phyloP scores from a whole-genome alignment of 495 filamentous ascomycete species.

The Neurospora africana region DNA sequence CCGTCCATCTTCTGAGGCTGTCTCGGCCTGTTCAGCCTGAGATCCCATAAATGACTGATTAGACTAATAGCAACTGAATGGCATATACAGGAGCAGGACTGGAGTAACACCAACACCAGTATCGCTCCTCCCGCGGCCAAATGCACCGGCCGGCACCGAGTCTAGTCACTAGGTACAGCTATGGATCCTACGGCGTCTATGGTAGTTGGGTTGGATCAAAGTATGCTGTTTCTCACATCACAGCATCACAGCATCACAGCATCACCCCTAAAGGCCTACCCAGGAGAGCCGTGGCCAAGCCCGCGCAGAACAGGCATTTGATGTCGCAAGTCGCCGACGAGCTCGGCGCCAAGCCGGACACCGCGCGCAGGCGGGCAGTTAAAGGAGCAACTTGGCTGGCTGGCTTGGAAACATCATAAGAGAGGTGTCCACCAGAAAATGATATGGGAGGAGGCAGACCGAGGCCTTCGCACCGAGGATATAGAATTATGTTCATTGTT shows the following conservation, averaged over 20 bases:
- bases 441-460: no score
- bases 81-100: background rate
- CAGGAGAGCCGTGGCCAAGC: background rate
- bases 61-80: background rate
- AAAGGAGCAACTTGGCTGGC: no score
- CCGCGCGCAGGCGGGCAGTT: no score
- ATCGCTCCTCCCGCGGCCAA: background rate
- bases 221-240: background rate
- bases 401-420: no score
- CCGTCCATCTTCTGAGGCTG: no score
- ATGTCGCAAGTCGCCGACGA: no score
- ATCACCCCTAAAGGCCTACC: background rate
- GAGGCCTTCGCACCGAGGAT: no score
- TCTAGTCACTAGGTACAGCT: no score
- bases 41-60: background rate
- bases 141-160: background rate
- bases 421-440: no score
- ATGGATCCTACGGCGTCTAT: background rate
- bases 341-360: no score
- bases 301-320: no score
- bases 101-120: background rate
- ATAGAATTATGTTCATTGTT: no score
- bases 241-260: background rate
- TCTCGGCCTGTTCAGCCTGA: background rate
- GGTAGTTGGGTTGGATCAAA: background rate